A percentile compares a stretch with the other conserved stretches of the same genome.
These are phyloP conservation scores for Russula vinacea DNA, from an alignment of 768 basidiomycete genomes.

Conservation along the genomic window DNA sequence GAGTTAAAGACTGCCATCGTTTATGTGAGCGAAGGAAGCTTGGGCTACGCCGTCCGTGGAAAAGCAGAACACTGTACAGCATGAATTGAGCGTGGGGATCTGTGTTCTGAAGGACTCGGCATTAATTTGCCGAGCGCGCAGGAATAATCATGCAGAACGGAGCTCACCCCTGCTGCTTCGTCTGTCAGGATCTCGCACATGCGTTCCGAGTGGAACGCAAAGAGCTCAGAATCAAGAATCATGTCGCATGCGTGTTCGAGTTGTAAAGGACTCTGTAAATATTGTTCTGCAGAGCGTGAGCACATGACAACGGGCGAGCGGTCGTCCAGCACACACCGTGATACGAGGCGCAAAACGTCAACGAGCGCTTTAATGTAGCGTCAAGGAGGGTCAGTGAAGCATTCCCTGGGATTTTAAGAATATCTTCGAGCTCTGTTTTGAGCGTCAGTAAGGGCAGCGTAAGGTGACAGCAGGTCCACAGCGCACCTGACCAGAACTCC, in stretches of 20 bases:
- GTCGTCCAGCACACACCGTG: slow-evolving; percentile 62
- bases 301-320: not conserved
- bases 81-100: slow-evolving; percentile 84
- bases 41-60: slow-evolving; percentile 64
- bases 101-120: slow-evolving; percentile 53
- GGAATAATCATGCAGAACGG: not conserved
- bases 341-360: slow-evolving; percentile 77
- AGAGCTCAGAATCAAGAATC: slow-evolving; percentile 81
- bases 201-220: slow-evolving; percentile 85
- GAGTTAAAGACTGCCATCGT: slow-evolving; percentile 79
- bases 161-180: slow-evolving; percentile 61
- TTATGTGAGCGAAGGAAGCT: slow-evolving; percentile 75
- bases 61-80: slow-evolving; percentile 71
- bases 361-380: slow-evolving; percentile 68
- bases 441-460: slow-evolving; percentile 10
- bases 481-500: slow-evolving; percentile 87
- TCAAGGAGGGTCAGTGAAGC: slow-evolving; percentile 74
- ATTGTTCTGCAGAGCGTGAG: slow-evolving; percentile 56
- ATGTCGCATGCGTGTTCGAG: slow-evolving; percentile 78
- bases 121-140: slow-evolving; percentile 5
- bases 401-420: slow-evolving; percentile 62
- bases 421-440: slow-evolving; percentile 78
- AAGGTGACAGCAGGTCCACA: slow-evolving; percentile 3
- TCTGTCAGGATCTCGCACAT: slow-evolving; percentile 80
- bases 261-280: slow-evolving; percentile 78